Base-by-base conservation (phyloP, 352 stramenopile genomes). In the Phytopythium chamaehyphon region DNA sequence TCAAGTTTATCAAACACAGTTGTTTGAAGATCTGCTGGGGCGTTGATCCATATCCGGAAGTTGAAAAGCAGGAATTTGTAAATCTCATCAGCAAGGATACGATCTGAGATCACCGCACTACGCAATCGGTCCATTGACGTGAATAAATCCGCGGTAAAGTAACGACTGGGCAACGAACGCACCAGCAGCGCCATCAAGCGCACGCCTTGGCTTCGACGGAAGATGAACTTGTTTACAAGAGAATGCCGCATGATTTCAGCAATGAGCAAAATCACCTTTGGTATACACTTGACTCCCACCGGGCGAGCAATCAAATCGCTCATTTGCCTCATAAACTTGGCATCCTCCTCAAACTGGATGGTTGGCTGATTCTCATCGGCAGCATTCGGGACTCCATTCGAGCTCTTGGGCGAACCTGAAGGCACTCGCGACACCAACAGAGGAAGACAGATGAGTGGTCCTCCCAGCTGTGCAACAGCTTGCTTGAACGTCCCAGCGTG, bases 191-290 rank as follows among this genome's bases (percentile, higher is more conserved):
- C 74, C 26, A 85, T 85, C 16, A 91, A 50, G 0, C 78, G 78
- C 19, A 93, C 80, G 24, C 78, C 80, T 66, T 90, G 79, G 48
- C 83, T 79, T 31, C 83, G 73, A 46, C 83, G 76, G 40, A 89
- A 93, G 22, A 86, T 90, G 59, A 92, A 89, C 55, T 94, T 92
- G 66, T 94, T 94, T 28, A 92, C 79, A 19, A 86, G 66, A 26
- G 83, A 94, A 57, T 92, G 81, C 24, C 83, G 79, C 73, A 94
- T 88, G 51, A 90, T 91, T 54, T 94, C 83, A 5, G 79, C 83
- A 26, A 94, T 74, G 19, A 94, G 48, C 23, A 87, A 53, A 10
- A 94, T 68, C 19, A 92, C 81, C 48, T 88, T 88, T 2, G 81
- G 76, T 35, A 94, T 76, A 54, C 69, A 86, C 35, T 59, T 72